Evolutionary conservation across 1,284 basidiomycete species (phyloP).

Genomic region (Tetrapyrgos nigripes): DNA sequence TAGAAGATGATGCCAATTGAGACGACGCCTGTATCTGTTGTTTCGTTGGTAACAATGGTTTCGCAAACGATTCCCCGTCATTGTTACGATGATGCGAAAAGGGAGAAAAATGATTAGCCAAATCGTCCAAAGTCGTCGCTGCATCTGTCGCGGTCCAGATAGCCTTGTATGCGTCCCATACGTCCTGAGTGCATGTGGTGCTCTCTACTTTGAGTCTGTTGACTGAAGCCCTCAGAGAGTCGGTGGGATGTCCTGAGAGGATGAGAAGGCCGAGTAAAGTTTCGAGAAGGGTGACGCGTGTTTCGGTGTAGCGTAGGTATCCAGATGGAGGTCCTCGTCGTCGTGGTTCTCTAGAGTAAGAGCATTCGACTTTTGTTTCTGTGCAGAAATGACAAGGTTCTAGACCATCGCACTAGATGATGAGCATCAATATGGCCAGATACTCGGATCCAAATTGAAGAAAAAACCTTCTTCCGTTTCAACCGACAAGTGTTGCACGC

Average conservation of each 20-base stretch:
- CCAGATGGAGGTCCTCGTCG: slow-evolving; percentile 35
- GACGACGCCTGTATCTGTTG: background rate
- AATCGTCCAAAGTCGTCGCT: slow-evolving; percentile 24
- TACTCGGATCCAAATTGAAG: background rate
- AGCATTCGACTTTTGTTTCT: slow-evolving; percentile 33
- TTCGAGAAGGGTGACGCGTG: slow-evolving; percentile 31
- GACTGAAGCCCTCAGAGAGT: slow-evolving; percentile 20
- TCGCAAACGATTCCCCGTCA: slow-evolving; percentile 16
- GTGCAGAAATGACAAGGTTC: slow-evolving; percentile 35
- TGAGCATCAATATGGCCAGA: background rate
- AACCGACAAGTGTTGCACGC: slow-evolving; percentile 37
- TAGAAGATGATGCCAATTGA: background rate
- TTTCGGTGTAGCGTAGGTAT: slow-evolving; percentile 34
- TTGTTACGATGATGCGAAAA: slow-evolving; percentile 22
- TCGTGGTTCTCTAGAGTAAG: slow-evolving; percentile 33
- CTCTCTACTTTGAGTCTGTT: slow-evolving; percentile 24
- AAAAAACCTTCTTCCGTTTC: slow-evolving; percentile 34
- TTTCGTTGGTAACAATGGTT: slow-evolving; percentile 23
- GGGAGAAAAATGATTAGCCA: slow-evolving; percentile 30
- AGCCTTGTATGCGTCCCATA: slow-evolving; percentile 33
- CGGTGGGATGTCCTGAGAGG: slow-evolving; percentile 13
- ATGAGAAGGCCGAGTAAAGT: slow-evolving; percentile 31
- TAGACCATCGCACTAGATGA: slow-evolving; percentile 32
- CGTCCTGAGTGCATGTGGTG: slow-evolving; percentile 31
- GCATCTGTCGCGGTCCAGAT: slow-evolving; percentile 29